Evolutionary conservation across 768 basidiomycete genomes (phyloP), one percentile per base, ranked within the genome.

Genomic region (Termitomyces heimii): DNA sequence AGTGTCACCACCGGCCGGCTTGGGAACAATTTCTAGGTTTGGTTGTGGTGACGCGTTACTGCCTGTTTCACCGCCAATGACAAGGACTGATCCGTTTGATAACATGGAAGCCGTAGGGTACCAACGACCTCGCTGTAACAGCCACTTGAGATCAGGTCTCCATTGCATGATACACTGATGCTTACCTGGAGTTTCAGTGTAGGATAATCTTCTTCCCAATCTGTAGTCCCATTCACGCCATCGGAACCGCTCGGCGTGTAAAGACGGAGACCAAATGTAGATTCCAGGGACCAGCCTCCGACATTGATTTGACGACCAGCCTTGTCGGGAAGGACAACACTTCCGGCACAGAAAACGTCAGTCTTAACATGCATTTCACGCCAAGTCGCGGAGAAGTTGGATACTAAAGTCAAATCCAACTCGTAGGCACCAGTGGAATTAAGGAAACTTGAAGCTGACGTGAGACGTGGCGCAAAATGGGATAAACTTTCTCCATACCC

Each of bases 341-440:
- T 81, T 10, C 74, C 90, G 4, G 89, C 83, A 66, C 90, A 92
- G 75, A 92, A 92, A 12, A 92, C 88, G 62, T 92, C 87, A 10
- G 86, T 77, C 70, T 88, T 75, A 62, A 89, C 71, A 58, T 90
- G 84, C 86, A 92, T 89, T 59, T 77, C 77, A 39, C 89, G 85
- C 88, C 88, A 92, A 7, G 88, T 81, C 32, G 77, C 70, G 8
- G 63, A 65, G 66, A 79, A 80, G 56, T 80, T 67, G 58, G 74
- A 59, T 0, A 74, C 75, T 34, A 91, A 72, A 29, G 77, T 83
- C 40, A 84, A 67, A 64, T 91, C 89, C 26, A 92, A 74, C 61
- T 92, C 90, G 60, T 89, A 91, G 1, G 88, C 88, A 9, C 88
- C 89, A 16, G 90, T 89, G 4, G 85, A 77, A 68, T 89, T 89